Percentiles rank a stretch among this genome's conserved stretches.
Evolutionary conservation across 139 green algal species (phyloP).

Genomic region (Tetradesmus obliquus): DNA sequence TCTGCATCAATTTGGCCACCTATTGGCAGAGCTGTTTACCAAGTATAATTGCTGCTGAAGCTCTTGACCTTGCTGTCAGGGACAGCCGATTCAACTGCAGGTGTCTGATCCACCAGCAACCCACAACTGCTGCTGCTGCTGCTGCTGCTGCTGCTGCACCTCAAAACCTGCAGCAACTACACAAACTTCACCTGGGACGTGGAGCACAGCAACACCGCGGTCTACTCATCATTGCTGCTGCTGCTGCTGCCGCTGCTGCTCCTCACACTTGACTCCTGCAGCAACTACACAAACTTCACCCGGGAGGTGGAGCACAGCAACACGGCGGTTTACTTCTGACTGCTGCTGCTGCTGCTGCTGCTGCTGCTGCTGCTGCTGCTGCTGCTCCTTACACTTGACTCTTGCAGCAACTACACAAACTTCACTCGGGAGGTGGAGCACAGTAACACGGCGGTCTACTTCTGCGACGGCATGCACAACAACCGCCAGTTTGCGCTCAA

Average conservation of each 20-base stretch:
- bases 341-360: neutral
- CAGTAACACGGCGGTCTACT: slow-evolving; percentile 21
- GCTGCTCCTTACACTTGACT: neutral
- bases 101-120: too few species aligned
- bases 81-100: too few species aligned
- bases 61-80: too few species aligned
- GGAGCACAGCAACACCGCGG: slow-evolving; percentile 19
- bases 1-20: too few species aligned
- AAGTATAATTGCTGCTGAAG: too few species aligned
- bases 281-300: slow-evolving; percentile 16
- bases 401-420: slow-evolving; percentile 11
- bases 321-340: slow-evolving; percentile 7
- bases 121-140: neutral
- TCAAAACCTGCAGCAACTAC: slow-evolving; percentile 14
- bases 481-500: slow-evolving; percentile 33
- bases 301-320: slow-evolving; percentile 14
- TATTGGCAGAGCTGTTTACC: too few species aligned
- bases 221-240: neutral
- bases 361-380: neutral
- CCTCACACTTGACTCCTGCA: neutral
- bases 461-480: slow-evolving; percentile 22
- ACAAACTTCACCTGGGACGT: neutral
- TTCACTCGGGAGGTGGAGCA: slow-evolving; percentile 22
- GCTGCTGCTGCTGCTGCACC: neutral
- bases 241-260: neutral